These are phyloP conservation scores for Blastobotrys arbuscula DNA, from an alignment of 1,139 yeast genomes.

Conservation along the genomic window DNA sequence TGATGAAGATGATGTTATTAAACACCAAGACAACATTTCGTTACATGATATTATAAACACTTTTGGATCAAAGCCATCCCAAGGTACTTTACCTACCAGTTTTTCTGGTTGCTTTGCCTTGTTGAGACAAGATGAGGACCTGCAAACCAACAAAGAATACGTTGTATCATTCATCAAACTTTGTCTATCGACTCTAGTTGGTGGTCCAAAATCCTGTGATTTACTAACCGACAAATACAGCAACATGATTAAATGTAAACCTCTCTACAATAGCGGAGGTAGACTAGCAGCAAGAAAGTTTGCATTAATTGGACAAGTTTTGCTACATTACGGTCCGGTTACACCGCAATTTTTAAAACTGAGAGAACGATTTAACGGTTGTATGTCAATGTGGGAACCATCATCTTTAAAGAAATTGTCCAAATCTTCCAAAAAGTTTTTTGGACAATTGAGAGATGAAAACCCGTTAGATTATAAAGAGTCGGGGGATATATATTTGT, in stretches of 20 bases:
- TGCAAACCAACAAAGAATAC: not conserved
- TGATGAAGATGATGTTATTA: too few relatives aligned
- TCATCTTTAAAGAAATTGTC: not conserved
- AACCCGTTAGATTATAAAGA: not conserved
- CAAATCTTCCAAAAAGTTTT: not conserved
- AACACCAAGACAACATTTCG: too few relatives aligned
- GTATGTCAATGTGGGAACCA: conserved; percentile 1
- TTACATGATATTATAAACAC: too few relatives aligned
- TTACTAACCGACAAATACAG: conserved; percentile 5
- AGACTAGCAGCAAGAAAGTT: not conserved
- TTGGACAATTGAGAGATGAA: not conserved
- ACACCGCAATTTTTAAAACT: not conserved
- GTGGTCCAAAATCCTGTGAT: not conserved
- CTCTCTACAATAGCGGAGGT: not conserved
- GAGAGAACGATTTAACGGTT: not conserved
- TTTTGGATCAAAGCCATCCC: too few relatives aligned
- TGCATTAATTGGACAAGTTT: conserved; percentile 3
- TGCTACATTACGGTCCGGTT: conserved; percentile 3
- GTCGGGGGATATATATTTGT: too few relatives aligned
- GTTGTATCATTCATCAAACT: conserved; percentile 1
- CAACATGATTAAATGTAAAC: not conserved
- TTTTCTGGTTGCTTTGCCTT: not conserved
- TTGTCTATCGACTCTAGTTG: conserved; percentile 1
- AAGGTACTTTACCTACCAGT: too few relatives aligned
- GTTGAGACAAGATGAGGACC: not conserved